A percentile compares a stretch with the other conserved stretches of the same genome.
phyloP scores from a whole-genome alignment of 2,329 filamentous ascomycete species.

The Metarhizium robertsii region DNA sequence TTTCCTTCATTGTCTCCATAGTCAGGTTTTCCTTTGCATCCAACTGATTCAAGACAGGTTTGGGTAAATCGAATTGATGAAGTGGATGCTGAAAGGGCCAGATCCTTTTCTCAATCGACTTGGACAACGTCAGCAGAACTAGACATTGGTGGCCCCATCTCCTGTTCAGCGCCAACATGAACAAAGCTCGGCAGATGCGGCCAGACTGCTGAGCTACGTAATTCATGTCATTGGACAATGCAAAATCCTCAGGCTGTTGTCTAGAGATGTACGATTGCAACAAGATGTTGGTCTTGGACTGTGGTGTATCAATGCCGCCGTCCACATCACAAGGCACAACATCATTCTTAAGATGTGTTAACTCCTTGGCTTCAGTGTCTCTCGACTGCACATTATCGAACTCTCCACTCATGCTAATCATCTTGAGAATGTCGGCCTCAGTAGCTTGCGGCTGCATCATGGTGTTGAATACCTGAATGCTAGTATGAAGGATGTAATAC shows the following conservation, averaged over 20 bases:
- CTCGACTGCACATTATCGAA: slow-evolving; percentile 95
- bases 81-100: slow-evolving; percentile 95
- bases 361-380: slow-evolving; percentile 81
- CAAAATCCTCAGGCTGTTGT: slow-evolving; percentile 84
- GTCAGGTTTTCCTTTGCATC: slow-evolving; percentile 70
- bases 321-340: slow-evolving; percentile 70
- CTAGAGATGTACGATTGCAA: slow-evolving; percentile 90
- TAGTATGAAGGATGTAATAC: slow-evolving; percentile 89
- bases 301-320: slow-evolving; percentile 59
- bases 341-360: slow-evolving; percentile 63
- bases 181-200: slow-evolving; percentile 86
- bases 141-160: slow-evolving; percentile 94
- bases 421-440: slow-evolving; percentile 86
- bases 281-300: slow-evolving; percentile 92
- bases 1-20: slow-evolving; percentile 79
- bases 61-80: slow-evolving; percentile 86
- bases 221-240: slow-evolving; percentile 79
- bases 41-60: slow-evolving; percentile 72
- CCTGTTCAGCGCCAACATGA: slow-evolving; percentile 94
- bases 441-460: slow-evolving; percentile 82
- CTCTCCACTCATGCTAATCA: slow-evolving; percentile 96
- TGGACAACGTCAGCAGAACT: slow-evolving; percentile 82
- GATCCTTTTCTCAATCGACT: slow-evolving; percentile 91
- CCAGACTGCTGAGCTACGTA: slow-evolving; percentile 95
- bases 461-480: slow-evolving; percentile 90